Evolutionary conservation across 441 rosid species (phyloP), one percentile per base, ranked within the genome.

Genomic region (Gossypium laxum): DNA sequence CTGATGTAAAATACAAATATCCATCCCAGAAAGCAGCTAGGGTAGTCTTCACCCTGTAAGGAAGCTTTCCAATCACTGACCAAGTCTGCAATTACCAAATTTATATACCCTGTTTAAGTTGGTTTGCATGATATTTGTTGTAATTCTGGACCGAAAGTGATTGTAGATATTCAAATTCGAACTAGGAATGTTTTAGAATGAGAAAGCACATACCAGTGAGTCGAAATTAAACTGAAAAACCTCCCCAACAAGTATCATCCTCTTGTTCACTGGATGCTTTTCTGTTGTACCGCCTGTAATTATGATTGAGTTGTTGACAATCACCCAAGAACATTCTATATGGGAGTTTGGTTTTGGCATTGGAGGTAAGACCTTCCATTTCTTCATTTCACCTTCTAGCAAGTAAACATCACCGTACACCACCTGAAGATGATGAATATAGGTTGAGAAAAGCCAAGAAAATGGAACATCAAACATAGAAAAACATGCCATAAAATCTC

Each of bases 331-430:
- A 21, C 87, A 88, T 76, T 93, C 97, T 28, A 89, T 89, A 78
- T 91, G 98, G 6, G 98, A 93, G 76, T 87, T 75, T 38, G 91
- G 86, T 80, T 91, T 93, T 61, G 93, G 93, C 94, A 93, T 86
- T 7, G 88, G 70, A 72, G 93, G 84, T 57, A 89, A 74, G 76
- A 76, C 76, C 75, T 83, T 83, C 98, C 98, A 92, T 66, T 66
- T 47, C 83, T 86, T 88, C 90, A 82, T 87, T 67, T 85, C 85
- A 66, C 77, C 70, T 68, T 89, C 93, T 71, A 92, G 81, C 96
- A 88, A 83, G 82, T 91, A 92, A 60, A 92, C 91, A 76, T 89
- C 92, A 10, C 84, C 77, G 17, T 87, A 91, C 3, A 93, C 90
- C 24, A 89, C 84, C 98, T 92, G 78, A 76, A 81, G 73, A 30